Evolutionary conservation across 805 yeast genomes (phyloP), one percentile per base, ranked within the genome.

Genomic region (Hemisphaericaspora nanyangensis): DNA sequence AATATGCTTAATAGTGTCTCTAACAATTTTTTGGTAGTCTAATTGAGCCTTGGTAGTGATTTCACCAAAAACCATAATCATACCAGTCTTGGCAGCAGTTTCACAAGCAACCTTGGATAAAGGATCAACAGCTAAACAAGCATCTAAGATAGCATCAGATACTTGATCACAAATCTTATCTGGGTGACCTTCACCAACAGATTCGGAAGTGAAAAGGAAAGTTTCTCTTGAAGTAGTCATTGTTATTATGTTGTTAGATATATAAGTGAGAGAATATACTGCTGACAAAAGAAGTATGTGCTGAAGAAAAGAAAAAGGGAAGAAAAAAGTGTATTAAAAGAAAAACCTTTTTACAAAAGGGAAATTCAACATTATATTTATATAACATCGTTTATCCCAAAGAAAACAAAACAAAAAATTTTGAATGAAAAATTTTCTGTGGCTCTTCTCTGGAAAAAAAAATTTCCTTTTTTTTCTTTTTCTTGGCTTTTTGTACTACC

Each of bases 21-120:
- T 89, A 68, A 93, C 80, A 60, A 93, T 82, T 74, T 91, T 88
- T 74, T 93, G 99, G 86, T 79, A 93, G 77, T 93, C 99, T 62
- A 93, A 76, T 49, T 73, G 71, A 53, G 99, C 99, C 65, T 80
- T 85, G 72, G 99, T 93, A 74, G 99, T 91, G 70, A 93, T 93
- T 74, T 93, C 99, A 75, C 99, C 99, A 63, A 93, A 93, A 51
- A 93, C 97, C 95, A 93, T 85, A 63, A 93, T 89, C 95, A 93
- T 82, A 76, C 99, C 99, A 51, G 99, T 93, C 77, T 93, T 93
- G 58, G 98, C 84, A 51, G 99, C 98, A 45, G 99, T 87, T 74
- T 93, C 99, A 77, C 99, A 93, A 35, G 96, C 99, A 65, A 93
- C 99, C 77, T 93, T 93, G 54, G 99, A 93, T 57, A 87, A 77